phyloP scores from a whole-genome alignment of 2,329 filamentous ascomycete species.

The Hypocreales sp. region DNA sequence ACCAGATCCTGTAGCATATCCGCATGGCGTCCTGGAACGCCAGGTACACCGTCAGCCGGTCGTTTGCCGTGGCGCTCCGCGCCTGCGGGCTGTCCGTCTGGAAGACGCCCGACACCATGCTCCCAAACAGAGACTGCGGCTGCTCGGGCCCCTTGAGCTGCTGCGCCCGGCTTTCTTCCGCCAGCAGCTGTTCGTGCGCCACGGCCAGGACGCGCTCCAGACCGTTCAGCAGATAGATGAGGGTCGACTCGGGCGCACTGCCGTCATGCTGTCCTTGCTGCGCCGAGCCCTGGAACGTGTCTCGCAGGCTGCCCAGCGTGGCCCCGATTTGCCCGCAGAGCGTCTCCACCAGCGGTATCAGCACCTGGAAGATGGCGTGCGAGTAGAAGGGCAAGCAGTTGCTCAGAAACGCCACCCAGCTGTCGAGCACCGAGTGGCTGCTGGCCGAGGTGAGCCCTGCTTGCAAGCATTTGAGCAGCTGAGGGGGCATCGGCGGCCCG shows the following conservation, averaged over 20 bases:
- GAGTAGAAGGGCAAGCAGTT: slow-evolving; percentile 76
- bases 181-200: slow-evolving; percentile 67
- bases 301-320: slow-evolving; percentile 57
- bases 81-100: slow-evolving; percentile 60
- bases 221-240: slow-evolving; percentile 81
- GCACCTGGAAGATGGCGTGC: slow-evolving; percentile 72
- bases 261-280: slow-evolving; percentile 8
- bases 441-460: slow-evolving; percentile 61
- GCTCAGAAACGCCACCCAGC: slow-evolving; percentile 76
- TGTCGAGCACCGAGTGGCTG: slow-evolving; percentile 68
- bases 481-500: slow-evolving; percentile 38
- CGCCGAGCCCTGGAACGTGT: slow-evolving; percentile 34
- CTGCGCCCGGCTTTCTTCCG: slow-evolving; percentile 57
- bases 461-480: slow-evolving; percentile 72
- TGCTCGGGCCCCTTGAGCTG: slow-evolving; percentile 66
- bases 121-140: slow-evolving; percentile 78
- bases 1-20: slow-evolving; percentile 89
- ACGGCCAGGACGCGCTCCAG: slow-evolving; percentile 80
- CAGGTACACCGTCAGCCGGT: slow-evolving; percentile 81
- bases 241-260: slow-evolving; percentile 46
- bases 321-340: slow-evolving; percentile 63
- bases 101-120: slow-evolving; percentile 87
- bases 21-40: slow-evolving; percentile 93
- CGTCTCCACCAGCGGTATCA: slow-evolving; percentile 83
- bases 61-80: slow-evolving; percentile 81